Base-by-base conservation (phyloP, 139 green algal genomes). In the Prasinococcaceae sp. region DNA sequence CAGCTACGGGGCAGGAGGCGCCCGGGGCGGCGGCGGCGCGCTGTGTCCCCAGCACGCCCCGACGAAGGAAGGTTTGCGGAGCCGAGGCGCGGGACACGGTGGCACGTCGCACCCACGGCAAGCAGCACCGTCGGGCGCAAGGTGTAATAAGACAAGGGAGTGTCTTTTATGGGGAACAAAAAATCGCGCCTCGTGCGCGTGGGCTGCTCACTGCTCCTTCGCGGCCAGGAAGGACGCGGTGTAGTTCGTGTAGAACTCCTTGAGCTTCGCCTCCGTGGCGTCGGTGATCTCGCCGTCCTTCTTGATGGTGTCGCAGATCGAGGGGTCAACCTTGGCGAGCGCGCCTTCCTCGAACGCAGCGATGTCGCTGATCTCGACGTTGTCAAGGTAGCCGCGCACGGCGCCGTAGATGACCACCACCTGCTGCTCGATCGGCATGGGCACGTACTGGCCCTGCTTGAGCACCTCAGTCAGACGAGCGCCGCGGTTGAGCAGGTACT, bases 371-470 rank as follows among this genome's bases (percentile, higher is more conserved):
- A 74, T 40, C 12, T 29, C 22, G 28, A 74, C 41, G 19, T 61
- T 50, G 47, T 74, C 60, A 29, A 74, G 52, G 58, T 62, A 74
- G 23, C 65, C 65, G 40, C 61, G 61, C 2, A 54, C 56, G 4
- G 48, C 60, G n/a, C 44, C 60, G 39, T 62, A 74, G 27, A 74
- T 55, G 22, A 69, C 30, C 4, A 58, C 53, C 36, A 76, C 56
- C 74, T 85, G 76, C 68, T 80, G 25, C 68, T 88, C 80, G 47
- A 94, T 84, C 36, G 66, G 53, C 65, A 94, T 88, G 48, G 85
- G 85, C 47, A 58, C 58, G 75, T 79, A 90, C 68, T 94, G 84
- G 35, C 55, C 57, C 70, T 94, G 84, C 74, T 94, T 94, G 47
- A 94, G 66, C 33, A 93, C 76, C 52, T 69, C 47, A 23, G 36